These are phyloP conservation scores for Pyrus communis DNA, from an alignment of 306 rosid genomes.

Conservation along the genomic window DNA sequence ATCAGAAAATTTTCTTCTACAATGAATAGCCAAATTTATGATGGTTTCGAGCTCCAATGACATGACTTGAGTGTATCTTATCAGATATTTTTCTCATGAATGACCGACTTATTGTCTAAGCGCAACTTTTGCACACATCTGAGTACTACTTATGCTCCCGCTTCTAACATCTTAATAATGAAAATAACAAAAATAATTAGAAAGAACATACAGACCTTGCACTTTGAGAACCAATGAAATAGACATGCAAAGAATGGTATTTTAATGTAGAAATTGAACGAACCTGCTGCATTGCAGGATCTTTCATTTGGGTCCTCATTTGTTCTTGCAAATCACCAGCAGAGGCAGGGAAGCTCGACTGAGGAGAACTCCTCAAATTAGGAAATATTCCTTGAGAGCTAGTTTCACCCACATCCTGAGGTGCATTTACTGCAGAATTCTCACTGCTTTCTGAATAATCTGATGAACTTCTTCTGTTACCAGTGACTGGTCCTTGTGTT, in stretches of 20 bases:
- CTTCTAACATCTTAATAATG: too few species aligned
- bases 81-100: not conserved
- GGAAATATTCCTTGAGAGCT: conserved; percentile 37
- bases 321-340: conserved; percentile 79
- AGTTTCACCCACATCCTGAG: conserved; percentile 37
- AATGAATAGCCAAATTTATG: not conserved
- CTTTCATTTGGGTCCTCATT: conserved; percentile 93
- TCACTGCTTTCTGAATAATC: conserved; percentile 20
- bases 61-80: not conserved
- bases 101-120: not conserved
- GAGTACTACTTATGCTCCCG: too few species aligned
- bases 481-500: conserved; percentile 23
- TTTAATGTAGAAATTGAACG: conserved; percentile 9
- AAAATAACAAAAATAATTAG: too few species aligned
- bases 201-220: too few species aligned
- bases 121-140: too few species aligned
- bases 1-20: not conserved
- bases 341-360: conserved; percentile 58
- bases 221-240: too few species aligned
- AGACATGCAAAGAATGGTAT: not conserved
- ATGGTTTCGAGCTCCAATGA: not conserved
- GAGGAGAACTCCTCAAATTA: conserved; percentile 42
- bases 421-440: conserved; percentile 29
- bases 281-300: conserved; percentile 95
- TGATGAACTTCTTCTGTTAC: conserved; percentile 28